A percentile compares a stretch with the other conserved stretches of the same genome.
Evolutionary conservation across 2,329 filamentous ascomycete genomes (phyloP).

Genomic region (Phoma sp.): DNA sequence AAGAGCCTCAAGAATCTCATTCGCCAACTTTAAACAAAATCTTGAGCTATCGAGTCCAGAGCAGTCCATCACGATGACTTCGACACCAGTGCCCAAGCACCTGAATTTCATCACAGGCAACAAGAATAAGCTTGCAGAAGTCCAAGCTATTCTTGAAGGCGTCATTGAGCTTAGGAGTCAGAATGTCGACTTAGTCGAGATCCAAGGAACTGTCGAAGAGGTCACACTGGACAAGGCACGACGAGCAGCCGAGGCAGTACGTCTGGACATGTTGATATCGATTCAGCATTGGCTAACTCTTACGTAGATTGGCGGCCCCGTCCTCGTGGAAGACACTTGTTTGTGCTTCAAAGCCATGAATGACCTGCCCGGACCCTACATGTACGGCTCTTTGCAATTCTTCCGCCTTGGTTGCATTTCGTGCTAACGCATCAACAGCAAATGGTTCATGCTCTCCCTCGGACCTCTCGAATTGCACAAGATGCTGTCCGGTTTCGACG

Average conservation of each 20-base stretch:
- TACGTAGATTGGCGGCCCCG: conserved; percentile 76
- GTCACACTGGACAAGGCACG: conserved; percentile 88
- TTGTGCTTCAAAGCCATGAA: conserved; percentile 89
- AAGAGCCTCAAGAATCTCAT: conserved; percentile 7
- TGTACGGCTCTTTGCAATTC: conserved; percentile 60
- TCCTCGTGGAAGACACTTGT: conserved; percentile 94
- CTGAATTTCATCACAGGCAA: conserved; percentile 98
- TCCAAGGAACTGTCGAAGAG: conserved; percentile 91
- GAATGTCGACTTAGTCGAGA: conserved; percentile 80
- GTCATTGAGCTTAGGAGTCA: conserved; percentile 75
- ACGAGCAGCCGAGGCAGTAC: conserved; percentile 77
- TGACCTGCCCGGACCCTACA: conserved; percentile 93
- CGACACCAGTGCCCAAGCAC: conserved; percentile 48
- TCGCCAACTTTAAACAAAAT: background rate
- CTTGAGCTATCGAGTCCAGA: background rate
- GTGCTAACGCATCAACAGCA: conserved; percentile 60
- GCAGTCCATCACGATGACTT: conserved; percentile 17
- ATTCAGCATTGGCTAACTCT: conserved; percentile 11
- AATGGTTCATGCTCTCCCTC: conserved; percentile 87
- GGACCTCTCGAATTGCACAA: conserved; percentile 89
- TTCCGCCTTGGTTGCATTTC: background rate
- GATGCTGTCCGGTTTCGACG: conserved; percentile 82
- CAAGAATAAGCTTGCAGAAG: conserved; percentile 89
- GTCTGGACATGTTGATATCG: conserved; percentile 24
- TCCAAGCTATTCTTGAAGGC: conserved; percentile 79